Conservation (phyloP, 257 asterid genomes). For the Lavandula angustifolia region DNA sequence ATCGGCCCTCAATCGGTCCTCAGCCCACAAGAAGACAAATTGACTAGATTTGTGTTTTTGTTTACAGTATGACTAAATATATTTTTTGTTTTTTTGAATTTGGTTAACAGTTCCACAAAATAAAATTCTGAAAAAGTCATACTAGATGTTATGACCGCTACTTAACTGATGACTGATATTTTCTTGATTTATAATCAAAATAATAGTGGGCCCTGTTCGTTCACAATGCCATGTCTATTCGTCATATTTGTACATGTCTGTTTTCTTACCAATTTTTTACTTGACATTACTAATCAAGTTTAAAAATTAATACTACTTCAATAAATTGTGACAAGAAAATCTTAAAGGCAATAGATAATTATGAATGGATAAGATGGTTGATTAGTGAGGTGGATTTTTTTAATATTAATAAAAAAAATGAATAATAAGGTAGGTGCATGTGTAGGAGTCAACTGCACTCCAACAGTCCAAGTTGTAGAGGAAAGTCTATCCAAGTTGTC, state of each 20-base stretch:
- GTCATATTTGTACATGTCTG: background rate
- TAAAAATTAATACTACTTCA: too few species aligned
- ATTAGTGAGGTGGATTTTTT: background rate
- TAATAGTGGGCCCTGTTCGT: background rate
- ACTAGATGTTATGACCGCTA: background rate
- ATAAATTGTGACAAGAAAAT: too few species aligned
- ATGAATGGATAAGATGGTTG: background rate
- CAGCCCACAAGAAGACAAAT: too few species aligned
- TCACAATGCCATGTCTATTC: background rate
- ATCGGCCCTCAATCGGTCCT: too few species aligned
- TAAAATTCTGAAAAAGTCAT: slow-evolving; percentile 14
- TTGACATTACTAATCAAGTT: too few species aligned
- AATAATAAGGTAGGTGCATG: slow-evolving; percentile 1
- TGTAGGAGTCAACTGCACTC: background rate
- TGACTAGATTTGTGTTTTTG: too few species aligned
- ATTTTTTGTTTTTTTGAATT: too few species aligned
- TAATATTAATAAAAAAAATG: background rate
- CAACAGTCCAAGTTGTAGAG: background rate
- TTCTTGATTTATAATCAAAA: background rate
- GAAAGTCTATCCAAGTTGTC: background rate
- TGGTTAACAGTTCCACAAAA: too few species aligned
- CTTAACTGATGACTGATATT: slow-evolving; percentile 2
- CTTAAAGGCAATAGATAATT: too few species aligned
- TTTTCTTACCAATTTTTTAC: background rate
- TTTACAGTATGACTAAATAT: too few species aligned